Conservation (phyloP, 352 stramenopile genomes). For the Globisporangium carolinianum region DNA sequence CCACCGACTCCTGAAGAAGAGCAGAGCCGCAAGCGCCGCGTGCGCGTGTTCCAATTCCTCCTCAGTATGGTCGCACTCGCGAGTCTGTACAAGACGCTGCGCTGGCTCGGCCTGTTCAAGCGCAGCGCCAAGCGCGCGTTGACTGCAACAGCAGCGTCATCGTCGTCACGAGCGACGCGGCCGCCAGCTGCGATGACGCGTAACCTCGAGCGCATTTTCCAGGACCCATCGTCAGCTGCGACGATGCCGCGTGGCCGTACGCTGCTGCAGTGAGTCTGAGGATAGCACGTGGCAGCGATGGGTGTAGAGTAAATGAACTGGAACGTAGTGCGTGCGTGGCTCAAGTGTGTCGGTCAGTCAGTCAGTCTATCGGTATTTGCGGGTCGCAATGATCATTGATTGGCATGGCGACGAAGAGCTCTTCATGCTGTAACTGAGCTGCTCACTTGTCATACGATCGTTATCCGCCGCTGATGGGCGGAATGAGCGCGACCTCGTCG, state of each 20-base stretch:
- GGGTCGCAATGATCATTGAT: too few relatives aligned
- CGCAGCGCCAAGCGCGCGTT: slow-evolving; percentile 8
- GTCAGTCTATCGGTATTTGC: too few relatives aligned
- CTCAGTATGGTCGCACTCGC: slow-evolving; percentile 47
- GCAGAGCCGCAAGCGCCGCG: slow-evolving; percentile 52
- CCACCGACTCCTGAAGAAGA: slow-evolving; percentile 68
- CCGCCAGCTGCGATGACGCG: slow-evolving; percentile 21
- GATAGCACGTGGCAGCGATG: neutral
- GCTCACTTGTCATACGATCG: too few relatives aligned
- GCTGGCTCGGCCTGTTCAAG: slow-evolving; percentile 48
- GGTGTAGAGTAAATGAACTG: slow-evolving; percentile 4
- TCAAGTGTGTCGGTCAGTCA: too few relatives aligned
- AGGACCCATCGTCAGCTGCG: slow-evolving; percentile 30
- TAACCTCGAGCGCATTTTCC: slow-evolving; percentile 66
- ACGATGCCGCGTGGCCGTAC: slow-evolving; percentile 3
- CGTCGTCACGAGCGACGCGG: slow-evolving; percentile 15
- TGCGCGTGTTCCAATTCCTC: slow-evolving; percentile 79
- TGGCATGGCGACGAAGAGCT: too few relatives aligned
- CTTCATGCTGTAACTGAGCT: too few relatives aligned
- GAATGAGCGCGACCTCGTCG: slow-evolving; percentile 79
- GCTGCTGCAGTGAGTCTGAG: slow-evolving; percentile 10
- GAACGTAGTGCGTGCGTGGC: too few relatives aligned
- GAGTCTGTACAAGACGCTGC: slow-evolving; percentile 49
- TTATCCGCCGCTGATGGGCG: slow-evolving; percentile 66
- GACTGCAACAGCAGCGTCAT: too few relatives aligned